These are phyloP conservation scores for Taphrina wiesneri DNA, from an alignment of 1,139 yeast species.

Conservation along the genomic window DNA sequence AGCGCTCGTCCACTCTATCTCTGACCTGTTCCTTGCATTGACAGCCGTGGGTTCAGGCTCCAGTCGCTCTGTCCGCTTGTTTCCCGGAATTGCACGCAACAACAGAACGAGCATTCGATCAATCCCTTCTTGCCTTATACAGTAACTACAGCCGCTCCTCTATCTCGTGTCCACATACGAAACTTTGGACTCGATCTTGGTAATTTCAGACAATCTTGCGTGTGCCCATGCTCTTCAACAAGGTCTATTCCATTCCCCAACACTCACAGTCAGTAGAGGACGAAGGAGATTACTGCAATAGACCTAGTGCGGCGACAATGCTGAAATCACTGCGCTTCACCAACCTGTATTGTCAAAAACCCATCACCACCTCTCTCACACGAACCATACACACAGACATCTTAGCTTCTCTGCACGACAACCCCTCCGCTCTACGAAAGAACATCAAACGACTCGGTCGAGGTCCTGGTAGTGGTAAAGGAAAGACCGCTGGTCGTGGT, in stretches of 20 bases:
- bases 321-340: not conserved
- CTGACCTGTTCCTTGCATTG: not conserved
- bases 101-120: not conserved
- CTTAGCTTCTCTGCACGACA: slow-evolving; percentile 10
- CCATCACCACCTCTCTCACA: not conserved
- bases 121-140: not conserved
- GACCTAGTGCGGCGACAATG: not conserved
- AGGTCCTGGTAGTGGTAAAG: slow-evolving; percentile 88
- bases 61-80: not conserved
- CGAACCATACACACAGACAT: slow-evolving; percentile 6
- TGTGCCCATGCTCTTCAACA: not conserved
- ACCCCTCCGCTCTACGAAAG: slow-evolving; percentile 11
- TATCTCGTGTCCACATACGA: not conserved
- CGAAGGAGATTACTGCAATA: no score
- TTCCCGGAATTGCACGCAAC: not conserved
- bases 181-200: not conserved
- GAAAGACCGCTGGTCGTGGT: slow-evolving; percentile 97
- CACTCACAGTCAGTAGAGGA: no score
- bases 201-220: not conserved
- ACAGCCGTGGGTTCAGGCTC: not conserved
- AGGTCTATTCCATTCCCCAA: no score
- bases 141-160: not conserved
- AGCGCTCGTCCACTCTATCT: slow-evolving; percentile 6
- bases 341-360: not conserved
- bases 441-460: slow-evolving; percentile 68